A percentile compares a stretch with the other conserved stretches of the same genome.
Conservation (phyloP, 1,139 yeast genomes). For the Debaryomyces robertsiae region DNA sequence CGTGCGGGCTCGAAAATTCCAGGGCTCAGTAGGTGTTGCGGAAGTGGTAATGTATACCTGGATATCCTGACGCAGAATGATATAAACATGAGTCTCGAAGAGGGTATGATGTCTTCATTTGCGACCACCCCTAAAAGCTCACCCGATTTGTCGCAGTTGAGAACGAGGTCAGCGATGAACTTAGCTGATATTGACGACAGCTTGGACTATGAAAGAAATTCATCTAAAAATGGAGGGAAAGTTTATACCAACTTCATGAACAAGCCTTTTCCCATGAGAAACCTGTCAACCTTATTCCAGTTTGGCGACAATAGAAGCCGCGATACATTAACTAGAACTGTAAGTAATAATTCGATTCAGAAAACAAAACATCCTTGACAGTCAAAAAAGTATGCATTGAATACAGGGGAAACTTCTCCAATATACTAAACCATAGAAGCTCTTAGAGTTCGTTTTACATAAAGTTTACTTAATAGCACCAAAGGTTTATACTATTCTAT, state of each 20-base stretch:
- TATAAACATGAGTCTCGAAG: conserved; percentile 33
- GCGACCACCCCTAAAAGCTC: conserved; percentile 21
- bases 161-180: conserved; percentile 46
- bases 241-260: conserved; percentile 31
- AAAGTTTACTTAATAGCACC: too few species aligned
- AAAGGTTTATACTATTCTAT: too few species aligned
- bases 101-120: conserved; percentile 28
- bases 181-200: conserved; percentile 26
- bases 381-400: not conserved
- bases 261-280: conserved; percentile 42
- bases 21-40: conserved; percentile 15
- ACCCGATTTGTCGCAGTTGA: conserved; percentile 29
- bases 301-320: conserved; percentile 30
- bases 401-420: not conserved
- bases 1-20: conserved; percentile 24
- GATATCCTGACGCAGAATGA: conserved; percentile 20
- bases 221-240: conserved; percentile 13
- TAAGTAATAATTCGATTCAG: conserved; percentile 24
- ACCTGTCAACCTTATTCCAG: conserved; percentile 11
- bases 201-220: conserved; percentile 12
- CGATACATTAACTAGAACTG: conserved; percentile 30
- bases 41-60: conserved; percentile 16
- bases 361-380: conserved; percentile 14
- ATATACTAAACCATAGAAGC: not conserved
- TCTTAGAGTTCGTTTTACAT: too few species aligned